Evolutionary conservation across 495 filamentous ascomycete species (phyloP).

Genomic region (Thermochaetoides thermophila): DNA sequence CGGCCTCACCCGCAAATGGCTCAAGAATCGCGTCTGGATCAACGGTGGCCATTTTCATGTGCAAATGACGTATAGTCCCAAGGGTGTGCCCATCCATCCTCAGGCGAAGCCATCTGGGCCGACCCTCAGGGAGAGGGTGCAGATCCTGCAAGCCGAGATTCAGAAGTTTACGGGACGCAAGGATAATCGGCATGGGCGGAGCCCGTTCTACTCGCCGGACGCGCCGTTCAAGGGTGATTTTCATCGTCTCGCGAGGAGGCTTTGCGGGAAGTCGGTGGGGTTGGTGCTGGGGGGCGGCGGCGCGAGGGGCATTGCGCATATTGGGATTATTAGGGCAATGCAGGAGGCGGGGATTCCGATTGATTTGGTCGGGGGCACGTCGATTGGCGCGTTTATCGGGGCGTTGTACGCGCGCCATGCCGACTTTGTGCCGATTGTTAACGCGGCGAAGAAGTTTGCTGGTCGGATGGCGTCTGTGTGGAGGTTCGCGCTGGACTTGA

Average conservation of each 20-base stretch:
- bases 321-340: slow-evolving; percentile 86
- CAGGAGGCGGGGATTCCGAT: slow-evolving; percentile 96
- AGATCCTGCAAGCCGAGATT: slow-evolving; percentile 89
- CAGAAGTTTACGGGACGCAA: slow-evolving; percentile 90
- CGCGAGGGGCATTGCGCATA: slow-evolving; percentile 76
- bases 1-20: slow-evolving; percentile 74
- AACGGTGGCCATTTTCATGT: slow-evolving; percentile 98
- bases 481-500: slow-evolving; percentile 89
- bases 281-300: slow-evolving; percentile 89
- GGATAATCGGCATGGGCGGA: slow-evolving; percentile 61
- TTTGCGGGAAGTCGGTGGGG: slow-evolving; percentile 90
- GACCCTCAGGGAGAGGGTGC: slow-evolving; percentile 83
- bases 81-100: slow-evolving; percentile 60
- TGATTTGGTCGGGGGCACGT: slow-evolving; percentile 90
- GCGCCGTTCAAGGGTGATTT: slow-evolving; percentile 94
- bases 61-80: slow-evolving; percentile 83
- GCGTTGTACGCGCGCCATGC: slow-evolving; percentile 91
- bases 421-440: slow-evolving; percentile 92
- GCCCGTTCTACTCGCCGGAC: slow-evolving; percentile 81
- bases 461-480: slow-evolving; percentile 95
- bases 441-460: slow-evolving; percentile 89
- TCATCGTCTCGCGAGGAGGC: slow-evolving; percentile 74
- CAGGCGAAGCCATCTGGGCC: slow-evolving; percentile 64
- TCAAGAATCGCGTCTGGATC: slow-evolving; percentile 90
- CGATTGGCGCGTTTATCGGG: slow-evolving; percentile 95